These are phyloP conservation scores for Gyrodon lividus DNA, from an alignment of 768 basidiomycete species.

Conservation along the genomic window DNA sequence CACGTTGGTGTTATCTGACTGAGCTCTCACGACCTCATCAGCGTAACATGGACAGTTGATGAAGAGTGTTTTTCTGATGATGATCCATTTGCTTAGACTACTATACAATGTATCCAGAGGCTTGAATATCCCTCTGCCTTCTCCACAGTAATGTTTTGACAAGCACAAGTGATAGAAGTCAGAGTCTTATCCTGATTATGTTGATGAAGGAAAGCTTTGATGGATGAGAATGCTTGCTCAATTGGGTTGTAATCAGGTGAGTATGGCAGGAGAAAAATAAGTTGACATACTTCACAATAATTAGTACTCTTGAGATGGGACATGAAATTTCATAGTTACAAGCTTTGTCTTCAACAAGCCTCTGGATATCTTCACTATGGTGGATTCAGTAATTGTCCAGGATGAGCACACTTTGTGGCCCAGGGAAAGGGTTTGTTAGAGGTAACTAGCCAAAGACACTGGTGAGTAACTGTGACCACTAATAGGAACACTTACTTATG, in stretches of 20 bases:
- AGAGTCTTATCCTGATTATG: constrained; percentile 4
- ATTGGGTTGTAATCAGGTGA: constrained; percentile 34
- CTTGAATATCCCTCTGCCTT: constrained; percentile 24
- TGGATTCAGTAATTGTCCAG: constrained; percentile 21
- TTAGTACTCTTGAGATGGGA: not conserved
- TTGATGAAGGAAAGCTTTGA: constrained; percentile 20
- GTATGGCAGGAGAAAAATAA: constrained; percentile 31
- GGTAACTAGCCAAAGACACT: not conserved
- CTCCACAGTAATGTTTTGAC: constrained; percentile 18
- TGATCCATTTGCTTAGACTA: not conserved
- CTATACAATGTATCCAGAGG: constrained; percentile 26
- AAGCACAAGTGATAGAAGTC: constrained; percentile 23
- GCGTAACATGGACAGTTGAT: constrained; percentile 11
- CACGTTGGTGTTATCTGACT: too few species aligned
- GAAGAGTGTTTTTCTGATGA: not conserved
- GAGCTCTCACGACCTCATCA: too few species aligned
- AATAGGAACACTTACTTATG: not conserved
- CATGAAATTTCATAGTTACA: not conserved
- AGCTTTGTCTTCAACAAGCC: constrained; percentile 5
- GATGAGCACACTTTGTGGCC: constrained; percentile 15
- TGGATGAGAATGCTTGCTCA: constrained; percentile 27
- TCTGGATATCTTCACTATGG: constrained; percentile 18
- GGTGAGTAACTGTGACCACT: not conserved
- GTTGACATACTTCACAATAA: constrained; percentile 15
- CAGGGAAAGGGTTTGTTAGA: constrained; percentile 10